phyloP scores from a whole-genome alignment of 2,329 filamentous ascomycete genomes.

The Alternaria sp. region DNA sequence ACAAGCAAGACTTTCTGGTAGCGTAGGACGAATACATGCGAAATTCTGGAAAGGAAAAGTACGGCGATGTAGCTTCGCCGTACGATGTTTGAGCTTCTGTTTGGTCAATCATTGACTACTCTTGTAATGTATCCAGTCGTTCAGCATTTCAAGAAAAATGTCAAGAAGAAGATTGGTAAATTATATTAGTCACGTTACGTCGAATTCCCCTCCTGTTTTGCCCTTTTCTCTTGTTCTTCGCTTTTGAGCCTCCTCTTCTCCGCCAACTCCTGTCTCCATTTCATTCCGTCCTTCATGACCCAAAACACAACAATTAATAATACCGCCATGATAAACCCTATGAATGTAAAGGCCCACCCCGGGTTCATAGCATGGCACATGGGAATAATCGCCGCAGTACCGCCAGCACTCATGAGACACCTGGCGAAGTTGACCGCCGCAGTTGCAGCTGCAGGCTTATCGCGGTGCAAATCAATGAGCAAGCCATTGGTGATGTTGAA shows the following conservation, averaged over 20 bases:
- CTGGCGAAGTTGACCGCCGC: constrained; percentile 48
- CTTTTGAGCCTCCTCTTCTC: constrained; percentile 20
- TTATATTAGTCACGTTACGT: background rate
- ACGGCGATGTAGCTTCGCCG: background rate
- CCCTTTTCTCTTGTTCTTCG: constrained; percentile 1
- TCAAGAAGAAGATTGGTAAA: background rate
- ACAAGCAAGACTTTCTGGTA: background rate
- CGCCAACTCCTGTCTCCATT: constrained; percentile 35
- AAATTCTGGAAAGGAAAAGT: background rate
- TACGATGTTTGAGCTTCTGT: background rate
- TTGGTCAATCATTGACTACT: background rate
- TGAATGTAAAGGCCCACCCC: constrained; percentile 56
- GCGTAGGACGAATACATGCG: background rate
- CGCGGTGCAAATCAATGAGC: constrained; percentile 52
- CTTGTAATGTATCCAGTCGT: no score
- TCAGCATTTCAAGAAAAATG: background rate
- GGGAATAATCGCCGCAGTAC: constrained; percentile 47
- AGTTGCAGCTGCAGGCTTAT: constrained; percentile 50
- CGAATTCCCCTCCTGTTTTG: background rate
- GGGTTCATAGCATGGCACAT: constrained; percentile 53
- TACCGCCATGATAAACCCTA: constrained; percentile 36
- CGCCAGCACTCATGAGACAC: constrained; percentile 48
- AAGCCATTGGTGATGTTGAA: constrained; percentile 55
- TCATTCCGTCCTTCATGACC: constrained; percentile 42
- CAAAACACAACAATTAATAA: constrained; percentile 35